Evolutionary conservation across 1,139 yeast genomes (phyloP).

Genomic region (Yamadazyma membranifaciens): DNA sequence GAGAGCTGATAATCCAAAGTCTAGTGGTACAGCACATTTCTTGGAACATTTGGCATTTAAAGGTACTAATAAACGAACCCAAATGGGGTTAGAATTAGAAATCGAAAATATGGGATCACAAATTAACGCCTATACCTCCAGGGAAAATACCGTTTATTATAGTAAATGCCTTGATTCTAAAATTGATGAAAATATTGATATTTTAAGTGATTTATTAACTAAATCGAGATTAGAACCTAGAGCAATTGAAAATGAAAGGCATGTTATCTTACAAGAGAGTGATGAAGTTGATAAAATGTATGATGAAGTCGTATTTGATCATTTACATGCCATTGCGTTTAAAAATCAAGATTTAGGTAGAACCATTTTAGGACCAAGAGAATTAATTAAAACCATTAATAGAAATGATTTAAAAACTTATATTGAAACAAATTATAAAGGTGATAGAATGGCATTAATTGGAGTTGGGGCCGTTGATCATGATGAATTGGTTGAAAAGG

Average conservation of each 20-base stretch:
- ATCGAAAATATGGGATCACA: slow-evolving; percentile 97
- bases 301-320: slow-evolving; percentile 97
- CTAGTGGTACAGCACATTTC: slow-evolving; percentile 95
- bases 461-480: slow-evolving; percentile 96
- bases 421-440: slow-evolving; percentile 83
- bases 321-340: slow-evolving; percentile 89
- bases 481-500: slow-evolving; percentile 73
- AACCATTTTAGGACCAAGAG: slow-evolving; percentile 95
- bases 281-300: slow-evolving; percentile 98
- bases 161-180: slow-evolving; percentile 84
- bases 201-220: slow-evolving; percentile 85
- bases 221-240: slow-evolving; percentile 74
- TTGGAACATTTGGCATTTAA: slow-evolving; percentile 94
- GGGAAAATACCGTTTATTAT: slow-evolving; percentile 96
- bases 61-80: slow-evolving; percentile 85
- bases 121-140: slow-evolving; percentile 92
- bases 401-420: slow-evolving; percentile 75
- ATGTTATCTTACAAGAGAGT: slow-evolving; percentile 91
- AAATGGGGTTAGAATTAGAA: slow-evolving; percentile 81
- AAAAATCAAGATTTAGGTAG: slow-evolving; percentile 92
- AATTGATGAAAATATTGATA: slow-evolving; percentile 82
- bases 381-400: slow-evolving; percentile 77
- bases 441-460: slow-evolving; percentile 95
- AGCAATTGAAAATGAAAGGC: slow-evolving; percentile 94
- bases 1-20: slow-evolving; percentile 84